Evolutionary conservation across 495 filamentous ascomycete genomes (phyloP).

Genomic region (Xylaria intraflava): DNA sequence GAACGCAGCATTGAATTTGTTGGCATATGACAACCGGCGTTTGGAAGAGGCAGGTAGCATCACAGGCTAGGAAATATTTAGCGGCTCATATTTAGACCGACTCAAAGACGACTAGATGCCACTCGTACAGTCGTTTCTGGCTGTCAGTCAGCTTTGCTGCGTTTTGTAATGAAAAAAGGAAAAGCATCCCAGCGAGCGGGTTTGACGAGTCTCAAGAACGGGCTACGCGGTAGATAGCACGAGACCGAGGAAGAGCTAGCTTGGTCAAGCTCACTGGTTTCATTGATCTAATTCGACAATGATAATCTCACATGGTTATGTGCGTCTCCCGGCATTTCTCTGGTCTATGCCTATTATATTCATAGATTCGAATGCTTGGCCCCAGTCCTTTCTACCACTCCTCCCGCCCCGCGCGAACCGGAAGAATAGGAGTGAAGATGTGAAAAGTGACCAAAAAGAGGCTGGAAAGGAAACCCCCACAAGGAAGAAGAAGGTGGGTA

Average conservation of each 20-base stretch:
- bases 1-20: background rate
- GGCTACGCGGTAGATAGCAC: slow-evolving; percentile 4
- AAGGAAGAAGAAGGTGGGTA: background rate
- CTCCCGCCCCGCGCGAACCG: too few relatives aligned
- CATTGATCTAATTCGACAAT: too few relatives aligned
- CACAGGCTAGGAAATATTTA: background rate
- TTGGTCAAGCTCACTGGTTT: too few relatives aligned
- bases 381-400: too few relatives aligned
- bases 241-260: background rate
- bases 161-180: background rate
- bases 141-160: background rate
- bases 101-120: background rate
- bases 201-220: background rate
- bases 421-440: too few relatives aligned
- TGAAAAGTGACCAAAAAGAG: too few relatives aligned
- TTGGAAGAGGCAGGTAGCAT: background rate
- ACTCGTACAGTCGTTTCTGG: background rate
- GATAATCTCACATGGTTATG: too few relatives aligned
- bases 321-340: too few relatives aligned
- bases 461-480: background rate
- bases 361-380: too few relatives aligned
- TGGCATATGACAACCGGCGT: background rate
- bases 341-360: too few relatives aligned
- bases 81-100: background rate
- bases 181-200: background rate